Conservation (phyloP, 371 early-diverging fungal species). For the Thermomucor indicae-seudaticae region DNA sequence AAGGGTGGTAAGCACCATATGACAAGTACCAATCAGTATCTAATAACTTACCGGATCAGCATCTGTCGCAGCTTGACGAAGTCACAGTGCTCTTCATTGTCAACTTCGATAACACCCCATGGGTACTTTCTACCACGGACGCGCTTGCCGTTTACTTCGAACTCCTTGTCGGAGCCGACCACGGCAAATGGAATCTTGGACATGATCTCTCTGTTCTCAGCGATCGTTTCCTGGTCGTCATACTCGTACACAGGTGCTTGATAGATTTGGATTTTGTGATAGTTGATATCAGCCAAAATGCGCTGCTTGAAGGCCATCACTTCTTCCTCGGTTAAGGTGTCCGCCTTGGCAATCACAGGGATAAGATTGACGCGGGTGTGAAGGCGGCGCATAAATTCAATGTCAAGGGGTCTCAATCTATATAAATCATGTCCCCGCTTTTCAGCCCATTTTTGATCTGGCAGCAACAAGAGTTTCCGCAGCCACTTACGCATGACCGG, state of each 20-base stretch:
- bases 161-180: constrained; percentile 91
- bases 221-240: constrained; percentile 92
- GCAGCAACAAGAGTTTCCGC: constrained; percentile 15
- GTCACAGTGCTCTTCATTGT: constrained; percentile 88
- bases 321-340: constrained; percentile 96
- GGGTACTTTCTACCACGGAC: constrained; percentile 94
- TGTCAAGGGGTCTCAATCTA: constrained; percentile 91
- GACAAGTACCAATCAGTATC: too few relatives aligned
- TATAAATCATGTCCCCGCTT: too few relatives aligned
- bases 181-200: constrained; percentile 96
- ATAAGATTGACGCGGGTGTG: constrained; percentile 95
- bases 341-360: constrained; percentile 98
- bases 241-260: constrained; percentile 87
- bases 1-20: too few relatives aligned
- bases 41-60: constrained; percentile 81
- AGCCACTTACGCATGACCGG: constrained; percentile 75
- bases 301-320: constrained; percentile 88
- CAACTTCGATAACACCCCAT: constrained; percentile 96
- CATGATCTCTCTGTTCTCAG: constrained; percentile 92
- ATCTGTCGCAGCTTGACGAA: constrained; percentile 94
- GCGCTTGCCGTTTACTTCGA: constrained; percentile 77
- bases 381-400: constrained; percentile 94
- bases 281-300: constrained; percentile 90
- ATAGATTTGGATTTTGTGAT: constrained; percentile 93
- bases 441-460: too few relatives aligned